Evolutionary conservation across 2,329 filamentous ascomycete genomes (phyloP).

Genomic region (Fusarium sp.): DNA sequence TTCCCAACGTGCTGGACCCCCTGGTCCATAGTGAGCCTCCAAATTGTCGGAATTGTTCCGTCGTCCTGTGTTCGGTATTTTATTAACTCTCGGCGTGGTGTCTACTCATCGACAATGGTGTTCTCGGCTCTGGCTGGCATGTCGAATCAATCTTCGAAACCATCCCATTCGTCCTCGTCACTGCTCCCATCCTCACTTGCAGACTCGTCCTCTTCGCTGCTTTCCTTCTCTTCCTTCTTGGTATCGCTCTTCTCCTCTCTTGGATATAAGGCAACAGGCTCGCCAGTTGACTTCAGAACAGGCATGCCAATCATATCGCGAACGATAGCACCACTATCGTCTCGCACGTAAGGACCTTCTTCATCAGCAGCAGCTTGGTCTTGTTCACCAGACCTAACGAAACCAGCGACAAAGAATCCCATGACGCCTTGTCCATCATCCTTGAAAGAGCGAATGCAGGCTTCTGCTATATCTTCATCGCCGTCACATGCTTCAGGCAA

Average conservation of each 20-base stretch:
- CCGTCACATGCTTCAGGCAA: slow-evolving; percentile 61
- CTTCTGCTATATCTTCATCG: slow-evolving; percentile 70
- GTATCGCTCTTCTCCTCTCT: slow-evolving; percentile 38
- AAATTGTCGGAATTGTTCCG: neutral
- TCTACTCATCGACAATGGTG: neutral
- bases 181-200: slow-evolving; percentile 15
- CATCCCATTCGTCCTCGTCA: slow-evolving; percentile 43
- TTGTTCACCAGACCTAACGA: slow-evolving; percentile 61
- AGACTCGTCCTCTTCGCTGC: slow-evolving; percentile 17
- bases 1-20: slow-evolving; percentile 3
- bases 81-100: neutral
- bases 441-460: slow-evolving; percentile 84
- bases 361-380: slow-evolving; percentile 32
- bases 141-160: slow-evolving; percentile 40
- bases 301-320: slow-evolving; percentile 55
- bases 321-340: slow-evolving; percentile 64
- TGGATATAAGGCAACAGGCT: slow-evolving; percentile 43
- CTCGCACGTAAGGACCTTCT: slow-evolving; percentile 65
- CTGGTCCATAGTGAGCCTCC: neutral
- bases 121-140: slow-evolving; percentile 5
- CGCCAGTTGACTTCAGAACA: slow-evolving; percentile 52
- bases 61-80: neutral
- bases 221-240: slow-evolving; percentile 32
- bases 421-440: slow-evolving; percentile 86
- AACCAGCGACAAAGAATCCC: slow-evolving; percentile 95